Evolutionary conservation across 2,329 filamentous ascomycete species (phyloP), one percentile per base, ranked within the genome.

Genomic region (Chlorencoelia australis): DNA sequence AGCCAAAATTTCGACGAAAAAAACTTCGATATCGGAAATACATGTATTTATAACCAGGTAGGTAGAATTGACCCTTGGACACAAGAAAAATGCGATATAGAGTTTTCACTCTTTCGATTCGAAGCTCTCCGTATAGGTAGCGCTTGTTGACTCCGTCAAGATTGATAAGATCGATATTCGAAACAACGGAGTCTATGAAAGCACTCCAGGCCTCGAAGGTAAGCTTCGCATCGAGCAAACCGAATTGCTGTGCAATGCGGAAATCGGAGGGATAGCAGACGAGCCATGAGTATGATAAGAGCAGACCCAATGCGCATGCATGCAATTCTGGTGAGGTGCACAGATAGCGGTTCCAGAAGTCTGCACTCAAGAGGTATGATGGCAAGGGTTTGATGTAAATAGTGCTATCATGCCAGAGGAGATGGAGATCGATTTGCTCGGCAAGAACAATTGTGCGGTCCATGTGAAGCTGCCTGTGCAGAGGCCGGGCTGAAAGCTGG

Each of bases 1-100:
- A 61, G 13, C 54, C 52, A 15, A 68, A 59, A 41, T 68, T 65
- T 21, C 63, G 52, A 9, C 53, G 51, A 28, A 69, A 61, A 39
- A 68, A 65, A 14, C 50, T 48, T 3, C 49, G 43, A 46, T 68
- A 71, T 30, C 51, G 33, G 13, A 50, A 14, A 9, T 28, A 42
- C 13, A 13, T 18, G 16, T 26, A 20, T 11, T 28, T 29, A 32
- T 47, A 49, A 4, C 41, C 44, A 3, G 39, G 32, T 18, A 47
- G 16, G 8, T 18, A 47, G 16, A 8, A 42, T 4, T 6, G 15
- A n/a, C 7, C 21, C 21, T 7, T n/a, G n/a, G n/a, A n/a, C 11
- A 19, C 4, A 14, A 17, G 31, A 7, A 28, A 16, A 9, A 47
- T 18, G 9, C 42, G 33, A 29, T 42, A 47, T 5, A 50, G 40